These are phyloP conservation scores for Candida pseudoviswanathii DNA, from an alignment of 1,139 yeast species.

Conservation along the genomic window DNA sequence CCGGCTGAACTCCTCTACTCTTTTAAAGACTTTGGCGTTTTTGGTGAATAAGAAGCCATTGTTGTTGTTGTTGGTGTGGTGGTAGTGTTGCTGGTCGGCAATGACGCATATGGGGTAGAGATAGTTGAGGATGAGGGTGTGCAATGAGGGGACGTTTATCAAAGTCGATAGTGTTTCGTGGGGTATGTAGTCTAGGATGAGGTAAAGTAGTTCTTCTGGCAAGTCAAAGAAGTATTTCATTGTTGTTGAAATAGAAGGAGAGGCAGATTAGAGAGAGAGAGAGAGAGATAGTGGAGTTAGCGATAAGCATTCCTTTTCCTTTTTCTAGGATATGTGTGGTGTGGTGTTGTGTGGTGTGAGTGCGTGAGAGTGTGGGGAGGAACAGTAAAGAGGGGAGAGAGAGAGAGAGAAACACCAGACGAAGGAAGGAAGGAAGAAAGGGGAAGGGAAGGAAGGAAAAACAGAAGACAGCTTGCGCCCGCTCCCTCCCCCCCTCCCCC, in stretches of 20 bases:
- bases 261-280: background rate
- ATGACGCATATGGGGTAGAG: slow-evolving; percentile 6
- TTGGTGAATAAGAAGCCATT: background rate
- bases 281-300: too few species aligned
- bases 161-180: slow-evolving; percentile 1
- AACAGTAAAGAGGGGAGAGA: too few species aligned
- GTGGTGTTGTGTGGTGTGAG: too few species aligned
- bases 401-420: too few species aligned
- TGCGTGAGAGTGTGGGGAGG: too few species aligned
- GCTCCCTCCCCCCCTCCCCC: too few species aligned
- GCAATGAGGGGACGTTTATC: slow-evolving; percentile 6
- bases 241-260: background rate
- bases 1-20: background rate
- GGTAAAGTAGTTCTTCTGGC: slow-evolving; percentile 11
- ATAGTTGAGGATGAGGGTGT: slow-evolving; percentile 7
- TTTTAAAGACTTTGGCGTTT: slow-evolving; percentile 2
- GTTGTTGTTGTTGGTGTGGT: background rate
- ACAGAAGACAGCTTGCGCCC: too few species aligned
- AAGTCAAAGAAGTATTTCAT: slow-evolving; percentile 5
- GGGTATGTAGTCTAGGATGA: slow-evolving; percentile 9
- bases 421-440: too few species aligned
- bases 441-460: too few species aligned
- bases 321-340: too few species aligned
- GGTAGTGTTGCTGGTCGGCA: background rate
- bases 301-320: too few species aligned